Evolutionary conservation across 345 rosid genomes (phyloP), one percentile per base, ranked within the genome.

Genomic region (Cardiospermum halicacabum): DNA sequence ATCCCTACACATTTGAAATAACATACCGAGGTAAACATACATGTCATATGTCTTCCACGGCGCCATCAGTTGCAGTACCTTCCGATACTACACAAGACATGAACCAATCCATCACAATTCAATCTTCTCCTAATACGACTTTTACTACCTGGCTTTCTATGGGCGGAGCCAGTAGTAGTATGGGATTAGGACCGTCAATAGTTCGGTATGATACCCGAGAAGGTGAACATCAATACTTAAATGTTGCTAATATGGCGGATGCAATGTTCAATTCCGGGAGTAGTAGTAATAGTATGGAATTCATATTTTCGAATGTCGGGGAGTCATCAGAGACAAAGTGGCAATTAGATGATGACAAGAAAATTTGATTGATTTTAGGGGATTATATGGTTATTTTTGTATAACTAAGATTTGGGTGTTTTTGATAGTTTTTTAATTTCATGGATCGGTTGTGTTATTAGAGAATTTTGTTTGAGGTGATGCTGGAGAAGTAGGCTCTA

Each of bases 1-100:
- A 90, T 73, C 93, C 93, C 0, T 53, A 12, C 75, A 88, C 78
- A 4, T 86, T 79, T 57, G 77, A 82, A 55, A 83, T 93, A 3
- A 81, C 74, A 0, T 93, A 93, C 83, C 74, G 81, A 3, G 83
- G 81, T 19, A 71, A 77, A 2, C 98, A 93, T 77, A 88, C 84
- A 26, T 93, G 98, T 60, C 88, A 88, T 64, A 77, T 84, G 80
- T 78, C 90, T 4, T 64, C 79, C 39, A 84, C 88, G 0, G 88
- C 86, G 0, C 89, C 89, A 0, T 75, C 82, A 0, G 51, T 18
- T 21, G 51, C 55, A 2, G 67, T 56, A 7, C 21, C 62, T 4
- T 22, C 64, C 0, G 64, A n/a, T 0, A 34, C 26, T 1, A 47
- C 40, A 6, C 51, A 60, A 22, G 40, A 36, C 45, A n/a, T 48